Conservation (phyloP, 73 alveolate genomes). For the Loxodes magnus region DNA sequence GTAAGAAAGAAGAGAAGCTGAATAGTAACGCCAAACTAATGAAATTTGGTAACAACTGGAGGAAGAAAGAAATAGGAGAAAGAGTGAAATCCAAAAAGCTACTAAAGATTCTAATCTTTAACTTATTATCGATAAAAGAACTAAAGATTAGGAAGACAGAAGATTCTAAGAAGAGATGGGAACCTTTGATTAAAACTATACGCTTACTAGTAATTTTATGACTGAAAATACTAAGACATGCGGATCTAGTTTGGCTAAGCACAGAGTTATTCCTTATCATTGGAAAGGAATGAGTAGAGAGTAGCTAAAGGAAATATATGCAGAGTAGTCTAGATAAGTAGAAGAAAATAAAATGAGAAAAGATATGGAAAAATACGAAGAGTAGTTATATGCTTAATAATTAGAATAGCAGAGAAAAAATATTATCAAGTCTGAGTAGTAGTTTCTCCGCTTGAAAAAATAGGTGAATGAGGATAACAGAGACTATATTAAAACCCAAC, state of each 20-base stretch:
- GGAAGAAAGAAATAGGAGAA: slow-evolving; percentile 25
- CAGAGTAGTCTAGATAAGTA: slow-evolving; percentile 41
- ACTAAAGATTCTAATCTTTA: slow-evolving; percentile 37
- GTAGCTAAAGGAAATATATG: slow-evolving; percentile 31
- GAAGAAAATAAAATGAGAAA: slow-evolving; percentile 20
- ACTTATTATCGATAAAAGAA: slow-evolving; percentile 49
- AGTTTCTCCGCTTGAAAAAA: background rate
- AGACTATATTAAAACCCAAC: slow-evolving; percentile 11
- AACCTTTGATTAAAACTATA: slow-evolving; percentile 22
- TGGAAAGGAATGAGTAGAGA: slow-evolving; percentile 60
- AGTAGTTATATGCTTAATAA: slow-evolving; percentile 1
- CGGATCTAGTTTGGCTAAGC: slow-evolving; percentile 51
- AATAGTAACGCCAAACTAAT: slow-evolving; percentile 31
- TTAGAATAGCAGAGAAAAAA: slow-evolving; percentile 12
- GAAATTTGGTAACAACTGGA: slow-evolving; percentile 23
- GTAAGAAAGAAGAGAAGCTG: slow-evolving; percentile 30
- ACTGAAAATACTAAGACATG: slow-evolving; percentile 56
- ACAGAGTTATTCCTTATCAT: slow-evolving; percentile 81
- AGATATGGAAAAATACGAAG: background rate
- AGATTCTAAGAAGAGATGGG: slow-evolving; percentile 27
- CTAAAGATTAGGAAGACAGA: slow-evolving; percentile 30
- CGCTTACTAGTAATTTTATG: slow-evolving; percentile 26
- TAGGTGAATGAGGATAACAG: slow-evolving; percentile 8
- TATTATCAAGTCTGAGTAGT: slow-evolving; percentile 1
- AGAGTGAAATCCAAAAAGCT: slow-evolving; percentile 46